Base-by-base conservation (phyloP, 2,329 filamentous ascomycete genomes). In the Atkinsonella hypoxylon region DNA sequence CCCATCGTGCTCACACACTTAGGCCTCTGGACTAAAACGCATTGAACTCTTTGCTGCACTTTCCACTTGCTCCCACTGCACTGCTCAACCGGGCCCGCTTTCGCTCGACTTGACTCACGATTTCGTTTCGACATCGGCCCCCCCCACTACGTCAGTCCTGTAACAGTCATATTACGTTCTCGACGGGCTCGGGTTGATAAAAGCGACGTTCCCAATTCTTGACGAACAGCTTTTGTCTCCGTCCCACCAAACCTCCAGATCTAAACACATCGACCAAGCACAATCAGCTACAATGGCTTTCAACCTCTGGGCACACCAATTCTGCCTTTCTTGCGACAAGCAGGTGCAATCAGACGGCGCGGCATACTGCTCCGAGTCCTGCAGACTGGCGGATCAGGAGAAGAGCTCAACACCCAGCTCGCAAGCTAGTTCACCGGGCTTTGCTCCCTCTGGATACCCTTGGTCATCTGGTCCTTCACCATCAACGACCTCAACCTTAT, bases 261-360 rank as follows among this genome's bases (percentile, higher is more conserved):
- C 36, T 49, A 51, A 20, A n/a, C n/a, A 32, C 30, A 43, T 17
- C 31, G 4, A 36, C 34, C 34, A 12, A 15, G 11, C 34, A 7
- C 39, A 11, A 8, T 18, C 15, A 44, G 22, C 22, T 47, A 44
- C 48, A 18, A 79, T 79, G 74, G 73, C 76, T 65, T 70, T 72
- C 64, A 76, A 79, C 58, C 69, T 74, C 63, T 95, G 90, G 89
- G 87, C 87, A 61, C 87, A 86, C 68, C 85, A 94, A 70, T 95
- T 89, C 79, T 96, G 90, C 77, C 82, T 96, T 61, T 83, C 86
- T 73, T 96, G 90, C 75, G 90, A 96, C 72, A 85, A 85, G 71
- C 68, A 71, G 60, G 67, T 70, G 47, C 87, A 94, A 71, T 89
- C 86, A 54, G 79, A 87, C 57, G 82, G 82, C 51, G 83, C 83